Evolutionary conservation across 352 stramenopile genomes (phyloP).

Genomic region (Thalassiosira mediterranea): DNA sequence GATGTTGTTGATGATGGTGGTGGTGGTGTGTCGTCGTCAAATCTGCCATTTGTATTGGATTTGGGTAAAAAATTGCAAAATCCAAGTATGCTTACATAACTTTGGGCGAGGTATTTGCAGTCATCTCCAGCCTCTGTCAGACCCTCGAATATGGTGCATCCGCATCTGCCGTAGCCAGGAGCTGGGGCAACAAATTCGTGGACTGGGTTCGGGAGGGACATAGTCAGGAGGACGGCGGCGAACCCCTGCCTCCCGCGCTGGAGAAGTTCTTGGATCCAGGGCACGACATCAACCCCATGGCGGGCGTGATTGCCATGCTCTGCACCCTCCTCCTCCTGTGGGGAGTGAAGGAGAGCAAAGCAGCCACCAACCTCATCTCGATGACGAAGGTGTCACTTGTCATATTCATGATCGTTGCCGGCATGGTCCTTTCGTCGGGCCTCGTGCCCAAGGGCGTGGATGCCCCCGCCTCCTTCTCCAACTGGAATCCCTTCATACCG

Average conservation of each 20-base stretch:
- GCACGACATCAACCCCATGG: constrained; percentile 52
- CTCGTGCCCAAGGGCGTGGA: constrained; percentile 16
- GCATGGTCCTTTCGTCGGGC: constrained; percentile 75
- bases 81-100: constrained; percentile 49
- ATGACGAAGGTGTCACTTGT: constrained; percentile 81
- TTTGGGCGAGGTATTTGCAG: constrained; percentile 42
- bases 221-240: neutral
- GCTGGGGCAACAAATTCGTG: constrained; percentile 89
- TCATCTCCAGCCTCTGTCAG: constrained; percentile 34
- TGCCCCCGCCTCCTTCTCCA: constrained; percentile 59
- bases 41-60: too few species aligned
- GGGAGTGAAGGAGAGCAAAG: constrained; percentile 87
- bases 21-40: too few species aligned
- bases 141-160: constrained; percentile 80
- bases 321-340: constrained; percentile 83
- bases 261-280: constrained; percentile 36
- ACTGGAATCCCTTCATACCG: constrained; percentile 88
- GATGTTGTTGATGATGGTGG: too few species aligned
- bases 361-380: constrained; percentile 87
- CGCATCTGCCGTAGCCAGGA: constrained; percentile 88
- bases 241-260: constrained; percentile 6
- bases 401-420: constrained; percentile 90
- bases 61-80: too few species aligned
- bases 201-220: constrained; percentile 29
- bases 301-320: constrained; percentile 76